Conservation (phyloP, 2,329 filamentous ascomycete genomes). For the Dendrostoma leiphaemia region DNA sequence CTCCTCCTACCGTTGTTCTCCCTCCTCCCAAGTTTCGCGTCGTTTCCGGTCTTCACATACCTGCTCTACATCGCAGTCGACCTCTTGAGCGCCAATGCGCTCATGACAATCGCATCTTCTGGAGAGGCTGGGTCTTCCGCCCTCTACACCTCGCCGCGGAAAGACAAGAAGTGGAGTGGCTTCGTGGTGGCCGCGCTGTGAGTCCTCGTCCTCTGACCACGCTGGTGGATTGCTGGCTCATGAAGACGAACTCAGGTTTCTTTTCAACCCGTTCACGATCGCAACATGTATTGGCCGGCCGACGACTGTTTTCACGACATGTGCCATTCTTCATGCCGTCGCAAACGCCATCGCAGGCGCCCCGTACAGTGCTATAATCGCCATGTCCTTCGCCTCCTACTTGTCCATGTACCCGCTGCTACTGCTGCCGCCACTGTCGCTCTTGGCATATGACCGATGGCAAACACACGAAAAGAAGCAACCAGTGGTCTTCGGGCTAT, state of each 20-base stretch:
- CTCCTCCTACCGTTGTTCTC: slow-evolving; percentile 90
- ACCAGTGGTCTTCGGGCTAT: slow-evolving; percentile 52
- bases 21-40: slow-evolving; percentile 69
- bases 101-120: slow-evolving; percentile 77
- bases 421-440: slow-evolving; percentile 75
- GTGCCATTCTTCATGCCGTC: slow-evolving; percentile 81
- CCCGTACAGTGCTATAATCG: slow-evolving; percentile 74
- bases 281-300: slow-evolving; percentile 87
- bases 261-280: slow-evolving; percentile 94
- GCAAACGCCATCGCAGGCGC: slow-evolving; percentile 75
- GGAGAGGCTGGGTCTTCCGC: slow-evolving; percentile 73
- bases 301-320: slow-evolving; percentile 84
- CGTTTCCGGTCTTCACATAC: slow-evolving; percentile 70
- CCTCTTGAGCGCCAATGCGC: slow-evolving; percentile 74
- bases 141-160: slow-evolving; percentile 75
- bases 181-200: slow-evolving; percentile 77
- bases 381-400: slow-evolving; percentile 84
- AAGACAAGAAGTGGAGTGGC: slow-evolving; percentile 71
- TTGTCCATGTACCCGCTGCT: slow-evolving; percentile 89
- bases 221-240: slow-evolving; percentile 8
- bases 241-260: slow-evolving; percentile 55
- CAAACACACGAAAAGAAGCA: slow-evolving; percentile 3
- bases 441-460: slow-evolving; percentile 73
- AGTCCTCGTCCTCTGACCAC: slow-evolving; percentile 30
- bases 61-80: slow-evolving; percentile 81